A percentile compares a stretch with the other conserved stretches of the same genome.
These are phyloP conservation scores for Paracoccidioides lutzii DNA, from an alignment of 2,329 filamentous ascomycete genomes.

Conservation along the genomic window DNA sequence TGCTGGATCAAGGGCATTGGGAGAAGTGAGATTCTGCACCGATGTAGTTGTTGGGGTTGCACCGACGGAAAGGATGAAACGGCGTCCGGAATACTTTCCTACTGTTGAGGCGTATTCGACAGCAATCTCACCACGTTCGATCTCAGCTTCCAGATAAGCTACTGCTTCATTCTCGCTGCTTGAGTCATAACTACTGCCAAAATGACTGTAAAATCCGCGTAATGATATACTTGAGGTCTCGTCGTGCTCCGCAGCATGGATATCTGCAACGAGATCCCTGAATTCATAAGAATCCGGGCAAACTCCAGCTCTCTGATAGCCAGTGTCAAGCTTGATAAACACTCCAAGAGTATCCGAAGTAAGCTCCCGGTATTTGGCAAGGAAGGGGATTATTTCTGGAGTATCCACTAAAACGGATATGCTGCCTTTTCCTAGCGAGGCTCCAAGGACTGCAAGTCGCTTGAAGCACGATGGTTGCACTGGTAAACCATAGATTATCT, in stretches of 20 bases:
- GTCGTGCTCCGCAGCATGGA: conserved; percentile 14
- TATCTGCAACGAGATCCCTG: conserved; percentile 14
- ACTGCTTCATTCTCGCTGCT: conserved; percentile 45
- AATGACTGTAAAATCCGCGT: conserved; percentile 58
- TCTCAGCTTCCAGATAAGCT: conserved; percentile 46
- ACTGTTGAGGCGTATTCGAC: conserved; percentile 9
- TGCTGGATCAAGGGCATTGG: conserved; percentile 10
- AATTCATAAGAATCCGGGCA: conserved; percentile 32
- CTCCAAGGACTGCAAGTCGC: conserved; percentile 46
- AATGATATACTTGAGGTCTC: conserved; percentile 26
- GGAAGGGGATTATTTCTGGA: conserved; percentile 42
- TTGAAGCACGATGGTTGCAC: conserved; percentile 48
- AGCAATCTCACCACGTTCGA: conserved; percentile 33
- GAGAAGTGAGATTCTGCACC: conserved; percentile 44
- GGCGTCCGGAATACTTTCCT: conserved; percentile 11
- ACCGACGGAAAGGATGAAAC: conserved; percentile 51
- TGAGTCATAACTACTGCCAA: conserved; percentile 55
- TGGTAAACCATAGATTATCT: conserved; percentile 56
- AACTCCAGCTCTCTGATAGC: conserved; percentile 56
- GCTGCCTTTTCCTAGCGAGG: conserved; percentile 41
- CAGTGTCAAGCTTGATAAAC: conserved; percentile 63
- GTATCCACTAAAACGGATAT: conserved; percentile 58
- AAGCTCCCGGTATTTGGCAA: conserved; percentile 32
- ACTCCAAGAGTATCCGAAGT: conserved; percentile 38
- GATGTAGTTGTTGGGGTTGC: conserved; percentile 61